Conservation (phyloP, 495 filamentous ascomycete species). For the Lineolata rhizophorae region DNA sequence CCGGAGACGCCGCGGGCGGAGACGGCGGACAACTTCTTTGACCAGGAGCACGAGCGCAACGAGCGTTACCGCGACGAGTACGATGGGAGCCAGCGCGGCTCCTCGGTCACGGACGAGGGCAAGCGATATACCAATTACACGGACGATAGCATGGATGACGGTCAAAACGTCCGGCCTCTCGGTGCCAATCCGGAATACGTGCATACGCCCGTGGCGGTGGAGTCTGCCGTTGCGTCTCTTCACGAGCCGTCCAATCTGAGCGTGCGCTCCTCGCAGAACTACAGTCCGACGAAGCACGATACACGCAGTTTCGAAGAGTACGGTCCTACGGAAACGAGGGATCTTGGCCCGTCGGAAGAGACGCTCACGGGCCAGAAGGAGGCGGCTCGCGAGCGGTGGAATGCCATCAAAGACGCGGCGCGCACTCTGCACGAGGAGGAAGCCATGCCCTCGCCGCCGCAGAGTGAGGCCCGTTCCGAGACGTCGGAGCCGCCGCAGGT, state of each 20-base stretch:
- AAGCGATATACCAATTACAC: conserved; percentile 33
- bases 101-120: conserved; percentile 27
- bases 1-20: conserved; percentile 13
- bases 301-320: no score
- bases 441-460: conserved; percentile 47
- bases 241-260: conserved; percentile 58
- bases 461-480: conserved; percentile 49
- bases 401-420: conserved; percentile 7
- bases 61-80: conserved; percentile 27
- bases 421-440: conserved; percentile 14
- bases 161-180: conserved; percentile 42
- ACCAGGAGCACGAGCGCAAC: conserved; percentile 30
- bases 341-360: no score
- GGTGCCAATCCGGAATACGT: conserved; percentile 57
- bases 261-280: conserved; percentile 20
- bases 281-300: no score
- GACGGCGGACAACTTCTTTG: conserved; percentile 28
- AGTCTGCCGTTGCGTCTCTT: conserved; percentile 74
- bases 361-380: conserved; percentile 2
- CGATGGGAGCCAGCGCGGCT: conserved; percentile 24
- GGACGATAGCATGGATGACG: conserved; percentile 42
- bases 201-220: conserved; percentile 45
- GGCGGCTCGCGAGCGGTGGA: conserved; percentile 13
- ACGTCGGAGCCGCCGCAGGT: conserved; percentile 33
- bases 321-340: no score